phyloP scores from a whole-genome alignment of 768 basidiomycete genomes.

The Suillus clintonianus region DNA sequence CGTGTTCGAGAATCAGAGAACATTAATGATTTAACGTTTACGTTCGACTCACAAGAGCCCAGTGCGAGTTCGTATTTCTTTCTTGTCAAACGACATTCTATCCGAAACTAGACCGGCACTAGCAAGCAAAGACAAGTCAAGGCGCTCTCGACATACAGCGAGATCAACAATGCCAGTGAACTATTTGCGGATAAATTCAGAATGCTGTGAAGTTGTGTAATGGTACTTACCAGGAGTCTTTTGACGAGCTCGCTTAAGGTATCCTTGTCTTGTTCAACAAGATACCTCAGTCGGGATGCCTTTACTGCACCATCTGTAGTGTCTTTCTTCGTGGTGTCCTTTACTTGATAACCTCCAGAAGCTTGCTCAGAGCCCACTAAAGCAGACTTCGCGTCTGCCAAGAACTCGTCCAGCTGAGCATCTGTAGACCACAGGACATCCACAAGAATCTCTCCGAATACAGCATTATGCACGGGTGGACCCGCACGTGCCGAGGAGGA shows the following conservation, averaged over 20 bases:
- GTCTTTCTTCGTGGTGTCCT: constrained; percentile 20
- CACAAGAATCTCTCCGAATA: constrained; percentile 71
- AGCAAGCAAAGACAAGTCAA: constrained; percentile 67
- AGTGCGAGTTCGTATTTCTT: constrained; percentile 79
- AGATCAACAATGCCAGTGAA: constrained; percentile 57
- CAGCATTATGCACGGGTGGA: constrained; percentile 40
- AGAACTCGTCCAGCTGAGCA: constrained; percentile 70
- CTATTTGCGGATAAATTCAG: constrained; percentile 37
- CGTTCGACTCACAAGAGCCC: constrained; percentile 68
- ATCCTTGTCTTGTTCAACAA: constrained; percentile 64
- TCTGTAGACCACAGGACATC: constrained; percentile 86
- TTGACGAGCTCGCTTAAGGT: constrained; percentile 59
- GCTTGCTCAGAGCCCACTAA: constrained; percentile 34
- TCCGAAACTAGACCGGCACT: constrained; percentile 71
- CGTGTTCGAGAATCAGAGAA: constrained; percentile 1
- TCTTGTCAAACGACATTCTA: constrained; percentile 67
- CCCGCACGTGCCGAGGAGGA: constrained; percentile 52
- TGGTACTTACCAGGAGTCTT: constrained; percentile 52
- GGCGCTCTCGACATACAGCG: constrained; percentile 68
- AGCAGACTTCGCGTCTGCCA: constrained; percentile 53
- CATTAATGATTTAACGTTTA: background rate
- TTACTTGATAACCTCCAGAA: constrained; percentile 28
- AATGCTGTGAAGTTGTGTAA: background rate
- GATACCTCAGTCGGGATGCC: constrained; percentile 49
- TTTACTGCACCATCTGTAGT: constrained; percentile 13